Base-by-base conservation (phyloP, 345 rosid genomes). In the Gossypium longicalyx region DNA sequence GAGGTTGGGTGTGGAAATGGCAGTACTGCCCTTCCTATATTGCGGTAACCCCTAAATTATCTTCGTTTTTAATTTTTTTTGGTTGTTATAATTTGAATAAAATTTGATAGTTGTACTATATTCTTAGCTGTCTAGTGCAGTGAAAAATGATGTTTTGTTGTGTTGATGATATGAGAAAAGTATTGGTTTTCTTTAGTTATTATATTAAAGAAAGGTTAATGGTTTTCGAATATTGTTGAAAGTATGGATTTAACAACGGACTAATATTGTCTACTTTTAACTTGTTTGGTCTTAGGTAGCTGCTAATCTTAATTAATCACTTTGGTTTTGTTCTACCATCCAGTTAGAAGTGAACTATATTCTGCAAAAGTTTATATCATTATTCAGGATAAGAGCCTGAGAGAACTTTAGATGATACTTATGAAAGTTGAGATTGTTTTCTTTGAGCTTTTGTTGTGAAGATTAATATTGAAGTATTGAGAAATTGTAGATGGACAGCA, bases 1-100 rank as follows among this genome's bases (percentile, higher is more conserved):
- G 97, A 94, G 87, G 90, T 90, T 19, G 98, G 97, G 20, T 90
- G 97, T 73, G 97, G 98, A 52, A 94, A 84, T 83, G 97, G 98
- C 19, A 94, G 98, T 80, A 83, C 97, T 0, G 84, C 83, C 20
- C 87, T 89, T 80, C 97, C 97, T 10, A 84, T 94, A 74, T 75
- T 94, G 72, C 87, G 95, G 97, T 94, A 87, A 77, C 25, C 51
- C 53, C 53, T 22, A 45, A 65, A 38, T 63, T 38, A 22, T 22
- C 2, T 29, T 74, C 20, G 17, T 45, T 48, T 34, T 64, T 65
- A 2, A n/a, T 17, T 13, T 49, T 66, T 52, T 52, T 43, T 23
- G 62, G 58, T 22, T 80, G 19, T n/a, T 34, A 49, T 73, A 13
- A n/a, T 74, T 43, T 63, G 22, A 15, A 60, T 16, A 15, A 70